phyloP scores from a whole-genome alignment of 768 basidiomycete species.

The Pleurotus tuoliensis region DNA sequence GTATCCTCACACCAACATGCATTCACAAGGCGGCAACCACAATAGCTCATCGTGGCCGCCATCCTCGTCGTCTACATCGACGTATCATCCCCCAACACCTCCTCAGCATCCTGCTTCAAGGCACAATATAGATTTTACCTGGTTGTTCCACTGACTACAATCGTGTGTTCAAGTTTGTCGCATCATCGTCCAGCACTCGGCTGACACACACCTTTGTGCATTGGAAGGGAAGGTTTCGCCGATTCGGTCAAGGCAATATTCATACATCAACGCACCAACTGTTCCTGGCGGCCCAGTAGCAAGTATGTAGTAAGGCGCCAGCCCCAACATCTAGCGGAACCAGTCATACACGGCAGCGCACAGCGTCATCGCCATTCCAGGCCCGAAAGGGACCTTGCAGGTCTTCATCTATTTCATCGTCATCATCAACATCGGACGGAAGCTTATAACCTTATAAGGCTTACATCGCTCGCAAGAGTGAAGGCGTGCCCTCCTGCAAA shows the following conservation, averaged over 20 bases:
- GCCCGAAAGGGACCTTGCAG: conserved; percentile 1
- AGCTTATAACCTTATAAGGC: not conserved
- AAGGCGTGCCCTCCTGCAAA: conserved; percentile 24
- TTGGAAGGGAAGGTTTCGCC: too few species aligned
- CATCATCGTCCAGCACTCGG: not conserved
- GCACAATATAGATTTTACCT: conserved; percentile 1
- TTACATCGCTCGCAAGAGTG: conserved; percentile 24
- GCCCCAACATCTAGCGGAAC: conserved; percentile 20
- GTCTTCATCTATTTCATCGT: conserved; percentile 15
- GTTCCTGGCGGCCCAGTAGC: conserved; percentile 18
- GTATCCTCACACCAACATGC: too few species aligned
- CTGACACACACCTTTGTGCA: too few species aligned
- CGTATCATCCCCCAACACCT: too few species aligned
- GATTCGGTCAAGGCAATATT: not conserved
- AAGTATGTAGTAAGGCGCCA: conserved; percentile 24
- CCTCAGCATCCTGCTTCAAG: too few species aligned
- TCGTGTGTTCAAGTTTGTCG: not conserved
- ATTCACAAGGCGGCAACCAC: too few species aligned
- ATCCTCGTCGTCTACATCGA: too few species aligned
- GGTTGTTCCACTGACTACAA: conserved; percentile 8
- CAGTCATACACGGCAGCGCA: conserved; percentile 17
- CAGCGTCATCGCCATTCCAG: conserved; percentile 14
- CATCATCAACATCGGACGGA: not conserved
- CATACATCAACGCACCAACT: conserved; percentile 20
- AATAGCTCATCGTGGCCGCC: too few species aligned